These are phyloP conservation scores for Cylindrodendrum hubeiense DNA, from an alignment of 2,329 filamentous ascomycete genomes.

Conservation along the genomic window DNA sequence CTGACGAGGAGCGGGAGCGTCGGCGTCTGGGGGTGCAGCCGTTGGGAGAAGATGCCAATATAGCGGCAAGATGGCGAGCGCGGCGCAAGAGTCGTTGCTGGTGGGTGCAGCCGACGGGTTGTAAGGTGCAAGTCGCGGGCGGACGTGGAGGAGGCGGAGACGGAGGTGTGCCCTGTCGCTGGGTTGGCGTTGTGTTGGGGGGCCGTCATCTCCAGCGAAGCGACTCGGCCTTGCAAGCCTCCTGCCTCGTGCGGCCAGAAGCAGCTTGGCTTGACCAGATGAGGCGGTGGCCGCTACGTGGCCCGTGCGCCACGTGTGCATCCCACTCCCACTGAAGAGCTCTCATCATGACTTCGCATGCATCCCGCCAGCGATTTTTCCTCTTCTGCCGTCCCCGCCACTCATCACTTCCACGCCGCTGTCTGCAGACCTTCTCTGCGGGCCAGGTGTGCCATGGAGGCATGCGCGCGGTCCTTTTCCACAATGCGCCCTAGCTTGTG, in stretches of 20 bases:
- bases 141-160: constrained; percentile 31
- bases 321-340: constrained; percentile 34
- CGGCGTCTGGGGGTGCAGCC: constrained; percentile 24
- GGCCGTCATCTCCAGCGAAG: constrained; percentile 31
- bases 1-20: constrained; percentile 33
- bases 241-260: constrained; percentile 35
- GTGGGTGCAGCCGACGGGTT: constrained; percentile 18
- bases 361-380: constrained; percentile 28
- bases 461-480: constrained; percentile 42
- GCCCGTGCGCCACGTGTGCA: constrained; percentile 35
- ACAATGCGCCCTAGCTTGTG: constrained; percentile 44
- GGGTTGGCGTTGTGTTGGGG: constrained; percentile 23
- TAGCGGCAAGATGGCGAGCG: constrained; percentile 24
- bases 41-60: constrained; percentile 19
- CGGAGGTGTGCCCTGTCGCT: constrained; percentile 30
- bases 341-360: constrained; percentile 44
- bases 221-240: constrained; percentile 30
- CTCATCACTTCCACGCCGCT: constrained; percentile 1
- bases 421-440: constrained; percentile 30
- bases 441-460: constrained; percentile 46
- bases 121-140: constrained; percentile 11
- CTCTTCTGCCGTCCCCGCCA: background rate
- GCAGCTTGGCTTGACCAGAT: constrained; percentile 25
- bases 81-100: constrained; percentile 22
- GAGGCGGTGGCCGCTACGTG: constrained; percentile 16